phyloP scores from a whole-genome alignment of 257 asterid genomes.

The Solanum paucissectum region DNA sequence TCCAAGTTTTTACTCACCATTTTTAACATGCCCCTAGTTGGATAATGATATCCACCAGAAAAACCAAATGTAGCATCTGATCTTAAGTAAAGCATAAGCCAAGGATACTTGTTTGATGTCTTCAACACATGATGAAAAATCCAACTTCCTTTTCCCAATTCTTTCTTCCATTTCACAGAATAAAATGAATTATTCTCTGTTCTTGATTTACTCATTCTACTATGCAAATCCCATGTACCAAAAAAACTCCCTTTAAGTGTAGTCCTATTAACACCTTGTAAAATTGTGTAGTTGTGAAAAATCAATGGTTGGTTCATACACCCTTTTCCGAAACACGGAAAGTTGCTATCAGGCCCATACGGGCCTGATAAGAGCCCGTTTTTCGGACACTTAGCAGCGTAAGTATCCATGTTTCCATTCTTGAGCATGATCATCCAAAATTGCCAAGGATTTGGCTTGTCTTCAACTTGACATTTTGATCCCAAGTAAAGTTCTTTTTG shows the following conservation, averaged over 20 bases:
- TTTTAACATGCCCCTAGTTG: conserved; percentile 74
- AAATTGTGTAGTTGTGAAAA: conserved; percentile 52
- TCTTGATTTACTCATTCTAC: conserved; percentile 18
- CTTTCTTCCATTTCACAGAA: conserved; percentile 70
- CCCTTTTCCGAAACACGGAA: conserved; percentile 78
- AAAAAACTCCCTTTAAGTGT: conserved; percentile 51
- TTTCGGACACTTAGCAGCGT: conserved; percentile 59
- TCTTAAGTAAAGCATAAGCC: conserved; percentile 86
- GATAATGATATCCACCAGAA: conserved; percentile 83
- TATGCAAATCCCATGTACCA: conserved; percentile 61
- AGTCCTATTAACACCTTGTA: conserved; percentile 27
- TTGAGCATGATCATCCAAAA: conserved; percentile 93
- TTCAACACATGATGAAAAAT: conserved; percentile 54
- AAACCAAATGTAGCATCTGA: conserved; percentile 67
- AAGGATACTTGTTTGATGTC: conserved; percentile 68
- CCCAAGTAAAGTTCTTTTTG: conserved; percentile 62
- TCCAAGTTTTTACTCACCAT: conserved; percentile 28
- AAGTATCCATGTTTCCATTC: conserved; percentile 80
- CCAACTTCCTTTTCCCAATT: conserved; percentile 76
- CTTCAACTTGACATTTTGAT: conserved; percentile 56
- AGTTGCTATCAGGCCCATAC: conserved; percentile 34
- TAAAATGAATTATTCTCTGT: conserved; percentile 30
- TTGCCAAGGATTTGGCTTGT: conserved; percentile 67
- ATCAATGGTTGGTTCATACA: conserved; percentile 81
- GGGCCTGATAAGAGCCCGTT: conserved; percentile 46